Conservation (phyloP, 257 asterid genomes). For the Oldenlandia corymbosa region DNA sequence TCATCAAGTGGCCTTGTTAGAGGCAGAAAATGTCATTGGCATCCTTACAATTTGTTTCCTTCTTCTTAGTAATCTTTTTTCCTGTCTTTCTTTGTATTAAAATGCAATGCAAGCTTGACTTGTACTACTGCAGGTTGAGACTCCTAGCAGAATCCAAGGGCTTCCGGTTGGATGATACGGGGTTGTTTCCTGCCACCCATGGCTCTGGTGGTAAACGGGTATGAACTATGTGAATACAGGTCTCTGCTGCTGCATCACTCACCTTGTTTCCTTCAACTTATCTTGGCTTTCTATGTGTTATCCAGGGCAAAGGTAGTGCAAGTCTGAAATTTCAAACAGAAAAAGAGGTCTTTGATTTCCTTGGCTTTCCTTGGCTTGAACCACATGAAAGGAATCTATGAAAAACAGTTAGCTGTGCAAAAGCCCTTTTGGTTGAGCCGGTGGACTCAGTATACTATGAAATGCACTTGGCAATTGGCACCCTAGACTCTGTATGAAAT, state of each 20-base stretch:
- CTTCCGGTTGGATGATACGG: constrained; percentile 42
- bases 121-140: constrained; percentile 70
- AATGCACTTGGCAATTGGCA: background rate
- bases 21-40: background rate
- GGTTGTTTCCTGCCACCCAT: constrained; percentile 38
- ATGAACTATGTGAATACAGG: constrained; percentile 14
- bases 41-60: background rate
- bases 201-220: constrained; percentile 43
- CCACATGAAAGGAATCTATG: constrained; percentile 78
- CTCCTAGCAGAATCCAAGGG: constrained; percentile 68
- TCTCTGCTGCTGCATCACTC: constrained; percentile 5
- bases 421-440: background rate
- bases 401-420: constrained; percentile 10
- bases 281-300: constrained; percentile 6
- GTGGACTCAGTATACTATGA: background rate
- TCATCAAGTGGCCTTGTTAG: background rate
- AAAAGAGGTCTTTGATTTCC: constrained; percentile 82
- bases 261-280: background rate
- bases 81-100: too few relatives aligned
- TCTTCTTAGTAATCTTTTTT: background rate
- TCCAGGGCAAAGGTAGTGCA: constrained; percentile 76
- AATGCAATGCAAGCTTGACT: too few relatives aligned
- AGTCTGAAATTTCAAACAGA: constrained; percentile 78
- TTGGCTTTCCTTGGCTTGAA: constrained; percentile 76
- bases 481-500: background rate